Evolutionary conservation across 768 basidiomycete genomes (phyloP), one percentile per base, ranked within the genome.

Genomic region (Omphalotus guepiniiformis): DNA sequence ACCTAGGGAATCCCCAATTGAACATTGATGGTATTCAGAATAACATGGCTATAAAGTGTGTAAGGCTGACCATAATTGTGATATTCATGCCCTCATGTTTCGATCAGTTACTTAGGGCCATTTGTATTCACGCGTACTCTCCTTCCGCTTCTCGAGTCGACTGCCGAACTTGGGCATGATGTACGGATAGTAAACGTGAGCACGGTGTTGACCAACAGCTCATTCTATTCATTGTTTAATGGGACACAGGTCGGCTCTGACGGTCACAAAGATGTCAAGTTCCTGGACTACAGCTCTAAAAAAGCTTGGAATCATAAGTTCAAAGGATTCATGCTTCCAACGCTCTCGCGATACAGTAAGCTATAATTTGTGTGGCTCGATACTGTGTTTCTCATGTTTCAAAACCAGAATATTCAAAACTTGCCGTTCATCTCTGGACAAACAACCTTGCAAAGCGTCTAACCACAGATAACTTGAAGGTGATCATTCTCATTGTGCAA

Each of bases 111-210:
- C 45, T 64, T 85, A 19, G 71, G 74, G 30, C 77, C 73, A 0
- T 79, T 79, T 47, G 70, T 76, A 12, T 72, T 85, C 51, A 83
- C 79, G 7, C 61, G 68, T 18, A 68, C 72, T 3, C 68, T 85
- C 6, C 66, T 82, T 29, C 78, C 82, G 2, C 57, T 82, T 2
- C 55, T 85, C 39, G 64, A 62, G 32, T 60, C 65, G 43, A 84
- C 84, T 1, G 74, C 79, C 0, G 52, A 66, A 15, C 60, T 71
- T 38, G 61, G 70, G 0, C 63, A 63, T 0, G 84, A 85, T 49
- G 82, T 83, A 39, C 75, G 83, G 15, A 69, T 86, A 12, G 69
- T 84, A 8, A 73, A 77, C 46, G 82, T 83, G 49, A 34, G 75
- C 63, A n/a, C n/a, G n/a, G n/a, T n/a, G n/a, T n/a, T n/a, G n/a